Conservation (phyloP, 176 grass and related monocot genomes). For the Echinochloa phyllopogon region DNA sequence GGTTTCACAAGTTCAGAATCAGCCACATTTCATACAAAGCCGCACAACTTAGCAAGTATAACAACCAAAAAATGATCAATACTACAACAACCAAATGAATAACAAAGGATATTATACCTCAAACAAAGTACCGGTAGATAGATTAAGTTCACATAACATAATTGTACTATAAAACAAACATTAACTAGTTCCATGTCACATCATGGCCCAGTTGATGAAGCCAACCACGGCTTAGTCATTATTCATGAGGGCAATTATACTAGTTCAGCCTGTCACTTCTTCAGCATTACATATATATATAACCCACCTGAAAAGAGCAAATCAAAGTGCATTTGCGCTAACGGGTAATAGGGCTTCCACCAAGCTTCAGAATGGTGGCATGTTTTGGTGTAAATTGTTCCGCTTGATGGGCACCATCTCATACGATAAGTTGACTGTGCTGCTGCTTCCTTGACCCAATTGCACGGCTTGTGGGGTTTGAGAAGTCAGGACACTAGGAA, state of each 20-base stretch:
- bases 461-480: not conserved
- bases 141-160: not conserved
- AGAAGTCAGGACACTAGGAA: not conserved
- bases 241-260: not conserved
- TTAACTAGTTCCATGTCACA: not conserved
- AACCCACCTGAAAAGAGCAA: not conserved
- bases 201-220: not conserved
- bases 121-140: not conserved
- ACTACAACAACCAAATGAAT: not conserved
- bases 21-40: not conserved
- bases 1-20: not conserved
- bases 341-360: not conserved
- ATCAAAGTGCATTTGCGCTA: not conserved
- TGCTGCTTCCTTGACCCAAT: not conserved
- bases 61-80: not conserved
- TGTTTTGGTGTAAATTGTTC: not conserved
- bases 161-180: conserved; percentile 28
- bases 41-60: not conserved
- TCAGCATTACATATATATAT: conserved; percentile 5
- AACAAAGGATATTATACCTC: not conserved
- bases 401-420: not conserved
- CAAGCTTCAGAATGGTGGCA: conserved; percentile 17
- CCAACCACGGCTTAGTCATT: conserved; percentile 10
- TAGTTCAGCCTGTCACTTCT: conserved; percentile 14
- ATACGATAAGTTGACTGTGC: not conserved